Base-by-base conservation (phyloP, 108 stramenopile genomes). In the Nitzschia palea region DNA sequence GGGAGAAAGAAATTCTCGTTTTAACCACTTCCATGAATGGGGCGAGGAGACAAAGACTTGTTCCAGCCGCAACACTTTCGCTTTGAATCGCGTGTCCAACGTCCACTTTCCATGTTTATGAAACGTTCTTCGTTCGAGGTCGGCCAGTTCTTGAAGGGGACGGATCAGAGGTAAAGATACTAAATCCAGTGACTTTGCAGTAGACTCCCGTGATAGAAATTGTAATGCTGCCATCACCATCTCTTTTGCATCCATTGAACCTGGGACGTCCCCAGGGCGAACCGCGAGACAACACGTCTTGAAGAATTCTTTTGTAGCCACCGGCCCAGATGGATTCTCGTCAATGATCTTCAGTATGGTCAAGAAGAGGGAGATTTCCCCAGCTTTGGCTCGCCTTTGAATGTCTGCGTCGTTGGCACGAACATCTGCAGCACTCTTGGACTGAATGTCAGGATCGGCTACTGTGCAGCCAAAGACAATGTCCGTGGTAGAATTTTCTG, bases 211-310 rank as follows among this genome's bases (percentile, higher is more conserved):
- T 27, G 82, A 81, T 32, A 90, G 52, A 54, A 90, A 90, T 55
- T 80, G 79, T 29, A 90, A 71, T 31, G 77, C 86, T 2, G 85
- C 78, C 73, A 86, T 55, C 20, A 84, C 77, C 68, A 84, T 84
- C 74, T 90, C 86, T 63, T 90, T 87, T 17, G 86, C 81, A 74
- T 90, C 89, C 80, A 87, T 74, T 1, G 64, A 55, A 18, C 82
- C 78, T 2, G 89, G 89, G 15, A 87, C 73, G n/a, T 71, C 69
- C 27, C 85, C 85, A 14, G 89, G 89, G 29, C 67, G 57, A 37
- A 86, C 67, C 1, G 83, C 60, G 43, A 87, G 76, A 61, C 83
- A 85, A 22, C 76, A 74, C 9, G 80, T 69, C 61, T 79, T 72
- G 20, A 90, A 54, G 34, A 90, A 62, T 62, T 73, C 71, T 44